Evolutionary conservation across 208 protist genomes (phyloP), one percentile per base, ranked within the genome.

Genomic region (Naegleria fowleri): DNA sequence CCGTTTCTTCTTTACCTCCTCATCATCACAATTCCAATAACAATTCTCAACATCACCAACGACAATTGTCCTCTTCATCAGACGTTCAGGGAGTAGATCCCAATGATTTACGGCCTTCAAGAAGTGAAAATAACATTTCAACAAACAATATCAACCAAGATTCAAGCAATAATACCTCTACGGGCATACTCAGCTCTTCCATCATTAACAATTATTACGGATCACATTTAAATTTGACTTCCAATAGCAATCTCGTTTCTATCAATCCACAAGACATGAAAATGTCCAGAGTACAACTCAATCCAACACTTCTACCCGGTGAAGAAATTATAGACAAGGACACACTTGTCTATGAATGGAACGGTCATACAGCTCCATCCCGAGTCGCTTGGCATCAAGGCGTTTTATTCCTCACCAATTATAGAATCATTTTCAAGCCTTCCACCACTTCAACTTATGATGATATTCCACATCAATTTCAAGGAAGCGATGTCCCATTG

Each of bases 401-500:
- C 11, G 43, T 58, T 43, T 39, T 88, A 33, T 58, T 25, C 41
- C 22, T 88, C 33, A 88, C 85, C 5, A 88, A 88, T 58, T 88
- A 58, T 88, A 25, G 85, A 39, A 25, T 88, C 16, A 58, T 88
- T 58, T 88, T 88, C n/a, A 88, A 33, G 40, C 85, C 85, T 58
- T 11, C 39, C 6, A 58, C 11, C n/a, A 11, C 5, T 11, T 88
- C 85, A 0, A 88, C 85, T 36, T 88, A 88, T 88, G 85, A 88
- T 51, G 85, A 88, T 88, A 29, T 88, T n/a, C 85, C 67, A 36
- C 16, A 58, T 22, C 33, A 15, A 38, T 88, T 58, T 29, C 0
- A 88, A 39, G 85, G 85, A 36, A 88, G 85, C 55, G n/a, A 88
- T 39, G 55, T 88, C 36, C 84, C 84, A 55, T 25, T 87, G 36